Percentiles rank a stretch among this genome's conserved stretches.
Evolutionary conservation across 2,329 filamentous ascomycete genomes (phyloP).

Genomic region (Botryotinia convoluta): DNA sequence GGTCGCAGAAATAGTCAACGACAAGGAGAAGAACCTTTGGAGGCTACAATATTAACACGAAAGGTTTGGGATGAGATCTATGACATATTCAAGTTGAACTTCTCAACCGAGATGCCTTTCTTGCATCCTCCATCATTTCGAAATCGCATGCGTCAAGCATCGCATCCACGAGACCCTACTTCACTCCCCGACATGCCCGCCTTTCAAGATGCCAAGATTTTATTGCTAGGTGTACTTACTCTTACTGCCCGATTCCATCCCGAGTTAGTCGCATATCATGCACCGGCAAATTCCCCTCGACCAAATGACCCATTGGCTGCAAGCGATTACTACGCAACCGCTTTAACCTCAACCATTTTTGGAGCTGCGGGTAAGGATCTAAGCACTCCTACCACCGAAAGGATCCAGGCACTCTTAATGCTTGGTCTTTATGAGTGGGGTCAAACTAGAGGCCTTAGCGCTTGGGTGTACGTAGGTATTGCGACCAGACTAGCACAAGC

Average conservation of each 20-base stretch:
- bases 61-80: constrained; percentile 68
- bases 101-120: constrained; percentile 70
- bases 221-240: constrained; percentile 65
- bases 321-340: constrained; percentile 63
- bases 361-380: constrained; percentile 49
- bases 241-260: constrained; percentile 68
- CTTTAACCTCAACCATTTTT: constrained; percentile 50
- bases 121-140: constrained; percentile 64
- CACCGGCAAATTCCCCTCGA: constrained; percentile 18
- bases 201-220: constrained; percentile 49
- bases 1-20: constrained; percentile 39
- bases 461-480: constrained; percentile 65
- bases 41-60: constrained; percentile 59
- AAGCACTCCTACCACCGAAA: constrained; percentile 55
- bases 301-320: constrained; percentile 51
- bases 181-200: constrained; percentile 26
- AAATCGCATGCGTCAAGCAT: constrained; percentile 47
- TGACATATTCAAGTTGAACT: constrained; percentile 68
- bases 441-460: constrained; percentile 57
- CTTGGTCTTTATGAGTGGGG: constrained; percentile 71
- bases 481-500: constrained; percentile 59
- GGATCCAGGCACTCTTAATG: constrained; percentile 68
- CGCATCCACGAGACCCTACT: constrained; percentile 37
- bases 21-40: constrained; percentile 58
- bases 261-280: constrained; percentile 52